Conservation (phyloP, 305 asterid genomes). For the Euphrasia arctica region DNA sequence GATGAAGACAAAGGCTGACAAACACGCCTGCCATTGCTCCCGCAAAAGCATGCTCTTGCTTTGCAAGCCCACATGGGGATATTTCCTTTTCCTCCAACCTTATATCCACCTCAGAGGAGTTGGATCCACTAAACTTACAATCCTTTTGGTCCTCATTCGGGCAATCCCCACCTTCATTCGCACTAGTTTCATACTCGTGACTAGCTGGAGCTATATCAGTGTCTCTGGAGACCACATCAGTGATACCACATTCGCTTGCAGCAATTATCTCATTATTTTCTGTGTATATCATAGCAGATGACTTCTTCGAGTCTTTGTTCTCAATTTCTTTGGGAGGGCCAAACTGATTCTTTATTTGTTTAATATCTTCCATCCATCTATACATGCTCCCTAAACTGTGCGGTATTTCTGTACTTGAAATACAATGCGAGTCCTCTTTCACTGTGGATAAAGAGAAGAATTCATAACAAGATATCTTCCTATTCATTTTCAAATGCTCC, state of each 20-base stretch:
- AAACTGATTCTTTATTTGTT: constrained; percentile 20
- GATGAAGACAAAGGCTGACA: constrained; percentile 93
- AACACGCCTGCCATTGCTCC: constrained; percentile 95
- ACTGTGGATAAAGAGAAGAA: constrained; percentile 31
- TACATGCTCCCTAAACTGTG: constrained; percentile 37
- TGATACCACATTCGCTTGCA: constrained; percentile 18
- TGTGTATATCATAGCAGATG: constrained; percentile 19
- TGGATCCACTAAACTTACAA: constrained; percentile 21
- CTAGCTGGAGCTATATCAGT: constrained; percentile 25
- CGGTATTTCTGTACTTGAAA: constrained; percentile 27
- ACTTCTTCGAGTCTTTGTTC: constrained; percentile 16
- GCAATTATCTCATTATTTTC: constrained; percentile 27
- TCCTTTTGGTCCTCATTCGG: constrained; percentile 25
- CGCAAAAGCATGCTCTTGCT: constrained; percentile 89
- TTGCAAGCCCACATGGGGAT: constrained; percentile 47
- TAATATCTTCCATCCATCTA: constrained; percentile 51
- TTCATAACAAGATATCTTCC: constrained; percentile 35
- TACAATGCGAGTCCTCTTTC: constrained; percentile 27
- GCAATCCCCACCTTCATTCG: constrained; percentile 21
- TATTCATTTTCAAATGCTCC: constrained; percentile 33
- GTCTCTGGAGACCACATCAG: constrained; percentile 28
- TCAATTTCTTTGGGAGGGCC: constrained; percentile 12
- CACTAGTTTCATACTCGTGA: constrained; percentile 31
- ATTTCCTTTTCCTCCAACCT: constrained; percentile 36
- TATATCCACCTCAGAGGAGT: constrained; percentile 32